phyloP scores from a whole-genome alignment of 1,284 basidiomycete species.

The Sporisorium iseilematis-ciliati region DNA sequence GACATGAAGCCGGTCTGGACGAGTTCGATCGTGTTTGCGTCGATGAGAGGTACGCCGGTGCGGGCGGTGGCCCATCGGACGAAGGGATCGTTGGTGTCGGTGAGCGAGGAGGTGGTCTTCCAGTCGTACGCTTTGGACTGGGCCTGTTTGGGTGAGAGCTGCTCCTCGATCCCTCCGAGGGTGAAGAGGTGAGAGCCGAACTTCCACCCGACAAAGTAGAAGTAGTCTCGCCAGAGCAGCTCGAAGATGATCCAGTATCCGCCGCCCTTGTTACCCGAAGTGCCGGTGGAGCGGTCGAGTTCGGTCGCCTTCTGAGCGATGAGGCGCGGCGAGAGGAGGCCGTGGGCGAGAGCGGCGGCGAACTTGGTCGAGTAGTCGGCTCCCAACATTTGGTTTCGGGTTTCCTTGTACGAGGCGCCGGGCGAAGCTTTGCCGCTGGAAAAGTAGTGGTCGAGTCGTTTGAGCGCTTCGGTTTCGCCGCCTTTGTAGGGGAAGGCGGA shows the following conservation, averaged over 20 bases:
- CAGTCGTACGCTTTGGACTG: constrained; percentile 53
- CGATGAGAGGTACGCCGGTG: constrained; percentile 63
- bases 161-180: constrained; percentile 55
- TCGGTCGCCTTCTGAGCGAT: constrained; percentile 51
- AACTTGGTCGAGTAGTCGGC: constrained; percentile 61
- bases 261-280: constrained; percentile 28
- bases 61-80: constrained; percentile 49
- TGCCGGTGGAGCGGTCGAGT: constrained; percentile 38
- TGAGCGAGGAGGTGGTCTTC: constrained; percentile 32
- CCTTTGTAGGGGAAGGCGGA: constrained; percentile 59
- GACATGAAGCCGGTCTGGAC: constrained; percentile 73
- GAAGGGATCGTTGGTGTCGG: constrained; percentile 46
- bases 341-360: constrained; percentile 58
- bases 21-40: constrained; percentile 63
- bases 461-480: constrained; percentile 59
- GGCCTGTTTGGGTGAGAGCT: constrained; percentile 40
- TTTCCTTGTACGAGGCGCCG: constrained; percentile 57
- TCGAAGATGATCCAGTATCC: constrained; percentile 67
- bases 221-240: constrained; percentile 70
- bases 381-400: constrained; percentile 59
- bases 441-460: constrained; percentile 57
- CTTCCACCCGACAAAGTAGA: constrained; percentile 68
- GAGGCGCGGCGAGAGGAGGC: constrained; percentile 54
- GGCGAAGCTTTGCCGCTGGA: constrained; percentile 24
- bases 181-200: constrained; percentile 60